A percentile compares a stretch with the other conserved stretches of the same genome.
Conservation (phyloP, 306 rosid genomes). For the Begonia loranthoides region DNA sequence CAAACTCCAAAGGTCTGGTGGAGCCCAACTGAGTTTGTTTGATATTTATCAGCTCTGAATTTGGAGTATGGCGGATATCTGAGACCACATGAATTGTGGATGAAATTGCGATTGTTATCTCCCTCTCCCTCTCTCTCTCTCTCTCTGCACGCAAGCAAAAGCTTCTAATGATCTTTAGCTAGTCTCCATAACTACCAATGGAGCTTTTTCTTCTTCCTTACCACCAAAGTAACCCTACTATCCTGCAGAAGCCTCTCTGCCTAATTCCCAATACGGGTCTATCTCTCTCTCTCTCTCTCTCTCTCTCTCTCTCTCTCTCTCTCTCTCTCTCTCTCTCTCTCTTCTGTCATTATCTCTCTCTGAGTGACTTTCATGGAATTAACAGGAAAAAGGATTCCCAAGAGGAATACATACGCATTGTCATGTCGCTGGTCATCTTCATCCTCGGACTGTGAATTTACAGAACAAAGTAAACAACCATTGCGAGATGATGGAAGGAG, state of each 20-base stretch:
- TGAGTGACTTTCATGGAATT: slow-evolving; percentile 12
- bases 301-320: slow-evolving; percentile 24
- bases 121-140: slow-evolving; percentile 5
- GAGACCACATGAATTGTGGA: slow-evolving; percentile 35
- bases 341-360: slow-evolving; percentile 11
- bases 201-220: slow-evolving; percentile 40
- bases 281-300: slow-evolving; percentile 20
- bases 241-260: slow-evolving; percentile 33
- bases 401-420: slow-evolving; percentile 21
- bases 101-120: slow-evolving; percentile 39
- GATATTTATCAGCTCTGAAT: no score
- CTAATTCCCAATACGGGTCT: slow-evolving; percentile 32
- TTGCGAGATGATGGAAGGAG: slow-evolving; percentile 57
- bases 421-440: slow-evolving; percentile 40
- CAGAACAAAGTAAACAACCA: slow-evolving; percentile 21
- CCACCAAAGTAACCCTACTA: slow-evolving; percentile 25
- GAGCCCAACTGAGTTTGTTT: no score
- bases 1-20: no score
- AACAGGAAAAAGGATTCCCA: slow-evolving; percentile 32
- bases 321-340: slow-evolving; percentile 4
- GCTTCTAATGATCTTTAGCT: slow-evolving; percentile 5
- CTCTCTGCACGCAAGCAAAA: slow-evolving; percentile 9
- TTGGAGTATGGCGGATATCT: no score
- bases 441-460: slow-evolving; percentile 15
- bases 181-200: slow-evolving; percentile 26